A percentile compares a stretch with the other conserved stretches of the same genome.
Evolutionary conservation across 495 filamentous ascomycete genomes (phyloP).

Genomic region (Delitschia confertaspora): DNA sequence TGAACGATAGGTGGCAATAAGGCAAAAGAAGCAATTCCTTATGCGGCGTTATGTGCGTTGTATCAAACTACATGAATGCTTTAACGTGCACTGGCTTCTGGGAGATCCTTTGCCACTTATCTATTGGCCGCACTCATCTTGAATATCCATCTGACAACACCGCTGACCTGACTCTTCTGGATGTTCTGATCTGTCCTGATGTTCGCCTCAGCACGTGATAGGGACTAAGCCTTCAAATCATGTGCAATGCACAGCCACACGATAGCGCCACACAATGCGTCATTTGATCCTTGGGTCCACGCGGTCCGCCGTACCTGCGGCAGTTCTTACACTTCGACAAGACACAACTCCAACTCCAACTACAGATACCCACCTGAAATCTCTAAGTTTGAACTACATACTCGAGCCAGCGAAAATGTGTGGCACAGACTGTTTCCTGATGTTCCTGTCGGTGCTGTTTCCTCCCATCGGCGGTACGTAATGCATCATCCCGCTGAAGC

Average conservation of each 20-base stretch:
- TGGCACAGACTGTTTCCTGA: slow-evolving; percentile 78
- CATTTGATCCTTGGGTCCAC: neutral
- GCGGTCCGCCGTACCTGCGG: no score
- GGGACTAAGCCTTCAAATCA: neutral
- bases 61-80: no score
- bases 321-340: no score
- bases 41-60: no score
- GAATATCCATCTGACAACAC: no score
- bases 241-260: neutral
- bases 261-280: neutral
- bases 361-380: neutral
- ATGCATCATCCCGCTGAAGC: slow-evolving; percentile 11
- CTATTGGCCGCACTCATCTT: no score
- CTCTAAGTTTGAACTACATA: slow-evolving; percentile 1
- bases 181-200: slow-evolving; percentile 1
- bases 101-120: no score
- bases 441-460: slow-evolving; percentile 81
- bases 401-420: slow-evolving; percentile 46
- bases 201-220: neutral
- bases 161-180: no score
- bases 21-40: no score
- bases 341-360: neutral
- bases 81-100: no score
- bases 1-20: no score
- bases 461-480: slow-evolving; percentile 80